Evolutionary conservation across 805 yeast genomes (phyloP).

Genomic region (Myxozyma mucilagina): DNA sequence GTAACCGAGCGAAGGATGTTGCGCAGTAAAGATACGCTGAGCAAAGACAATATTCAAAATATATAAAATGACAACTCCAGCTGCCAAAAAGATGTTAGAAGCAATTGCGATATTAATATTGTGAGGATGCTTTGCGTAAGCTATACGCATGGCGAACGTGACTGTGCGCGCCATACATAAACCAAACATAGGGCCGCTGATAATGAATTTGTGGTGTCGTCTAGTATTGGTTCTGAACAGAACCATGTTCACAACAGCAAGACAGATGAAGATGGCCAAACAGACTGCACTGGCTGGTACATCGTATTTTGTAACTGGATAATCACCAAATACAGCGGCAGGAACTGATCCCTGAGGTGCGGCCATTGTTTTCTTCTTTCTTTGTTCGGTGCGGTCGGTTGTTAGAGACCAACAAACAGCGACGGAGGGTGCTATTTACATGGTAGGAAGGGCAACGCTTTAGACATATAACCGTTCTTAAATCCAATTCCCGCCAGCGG

Average conservation of each 20-base stretch:
- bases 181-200: background rate
- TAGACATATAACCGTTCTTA: no score
- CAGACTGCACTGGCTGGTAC: background rate
- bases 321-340: background rate
- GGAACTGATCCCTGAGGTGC: no score
- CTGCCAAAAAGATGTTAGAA: background rate
- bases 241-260: background rate
- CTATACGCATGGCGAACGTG: background rate
- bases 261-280: background rate
- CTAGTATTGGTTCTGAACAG: background rate
- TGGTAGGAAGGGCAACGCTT: no score
- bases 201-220: background rate
- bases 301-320: background rate
- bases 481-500: no score
- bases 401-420: no score
- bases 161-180: background rate
- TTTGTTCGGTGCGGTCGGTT: no score
- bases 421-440: no score
- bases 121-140: background rate
- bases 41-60: background rate
- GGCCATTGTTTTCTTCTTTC: no score
- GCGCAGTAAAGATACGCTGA: background rate
- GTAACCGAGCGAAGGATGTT: background rate
- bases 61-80: background rate
- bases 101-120: background rate